Base-by-base conservation (phyloP, 768 basidiomycete species). In the Clitopilus hobsonii region DNA sequence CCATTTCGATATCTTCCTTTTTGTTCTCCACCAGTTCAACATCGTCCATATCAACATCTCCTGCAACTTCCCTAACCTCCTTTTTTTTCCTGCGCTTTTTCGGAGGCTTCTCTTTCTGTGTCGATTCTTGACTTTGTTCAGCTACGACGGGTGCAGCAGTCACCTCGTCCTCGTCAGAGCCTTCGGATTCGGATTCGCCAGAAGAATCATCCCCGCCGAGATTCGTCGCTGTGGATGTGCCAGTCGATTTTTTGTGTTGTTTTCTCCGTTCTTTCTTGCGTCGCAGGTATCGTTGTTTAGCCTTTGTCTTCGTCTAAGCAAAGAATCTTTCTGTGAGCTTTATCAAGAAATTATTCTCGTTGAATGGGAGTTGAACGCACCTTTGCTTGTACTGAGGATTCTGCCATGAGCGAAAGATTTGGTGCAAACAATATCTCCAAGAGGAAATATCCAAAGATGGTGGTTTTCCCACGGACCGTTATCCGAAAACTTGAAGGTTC, bases 241-340 rank as follows among this genome's bases (percentile, higher is more conserved):
- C 24, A 5, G 55, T 58, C 2, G 60, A 14, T 60, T 68, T 70
- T 3, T 56, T 57, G 41, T 63, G 65, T 30, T 60, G 74, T 69
- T 87, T 89, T 65, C 81, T 78, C 54, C 86, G 76, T 51, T 81
- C 76, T 58, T 82, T 83, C 71, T 93, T 93, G 50, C 82, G 82
- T 64, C 81, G 84, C 38, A 91, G 72, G 65, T 93, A 91, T 56
- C 85, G 74, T 60, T 82, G 69, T 67, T 91, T 89, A 1, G 88
- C 86, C 54, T 79, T 85, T 1, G 89, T 89, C 71, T 88, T 88
- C 45, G 66, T 66, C 78, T 84, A 60, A 24, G 25, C n/a, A 32
- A 25, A 7, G 41, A 7, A 54, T 18, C 5, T 16, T 45, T 16
- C 41, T 45, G 41, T 45, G 22, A 45, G 32, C n/a, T 16, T 3